These are phyloP conservation scores for Aspergillus sparsus DNA, from an alignment of 495 filamentous ascomycete species.

Conservation along the genomic window DNA sequence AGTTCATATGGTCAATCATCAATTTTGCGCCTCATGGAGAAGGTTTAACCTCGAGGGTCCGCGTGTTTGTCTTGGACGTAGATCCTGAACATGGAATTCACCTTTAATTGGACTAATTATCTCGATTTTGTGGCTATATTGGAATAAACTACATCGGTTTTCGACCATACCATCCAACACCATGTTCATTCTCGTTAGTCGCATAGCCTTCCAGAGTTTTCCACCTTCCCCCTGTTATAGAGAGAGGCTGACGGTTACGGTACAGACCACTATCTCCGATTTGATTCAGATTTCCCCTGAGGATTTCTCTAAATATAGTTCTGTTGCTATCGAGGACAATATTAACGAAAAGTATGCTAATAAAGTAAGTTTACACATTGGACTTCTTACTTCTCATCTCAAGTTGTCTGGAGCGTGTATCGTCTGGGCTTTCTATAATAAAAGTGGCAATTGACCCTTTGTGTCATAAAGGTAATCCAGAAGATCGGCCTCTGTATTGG, in stretches of 20 bases:
- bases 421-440: background rate
- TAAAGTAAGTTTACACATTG: conserved; percentile 54
- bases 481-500: conserved; percentile 91
- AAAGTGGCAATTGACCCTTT: background rate
- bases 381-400: too few relatives aligned
- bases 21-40: conserved; percentile 10
- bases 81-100: conserved; percentile 26
- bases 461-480: conserved; percentile 54
- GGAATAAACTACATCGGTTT: conserved; percentile 11
- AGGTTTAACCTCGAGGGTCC: conserved; percentile 17
- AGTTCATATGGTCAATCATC: conserved; percentile 3
- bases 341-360: conserved; percentile 97
- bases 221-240: background rate
- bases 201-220: background rate
- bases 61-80: conserved; percentile 4
- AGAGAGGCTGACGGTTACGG: conserved; percentile 21
- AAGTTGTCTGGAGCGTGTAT: background rate
- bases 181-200: conserved; percentile 59
- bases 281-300: conserved; percentile 86
- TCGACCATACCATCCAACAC: conserved; percentile 8
- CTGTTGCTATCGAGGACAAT: conserved; percentile 82
- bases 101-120: conserved; percentile 3
- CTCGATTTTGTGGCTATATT: conserved; percentile 9
- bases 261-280: conserved; percentile 74
- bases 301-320: conserved; percentile 78